Base-by-base conservation (phyloP, 2,329 filamentous ascomycete species). In the Tolypocladium tundrense region DNA sequence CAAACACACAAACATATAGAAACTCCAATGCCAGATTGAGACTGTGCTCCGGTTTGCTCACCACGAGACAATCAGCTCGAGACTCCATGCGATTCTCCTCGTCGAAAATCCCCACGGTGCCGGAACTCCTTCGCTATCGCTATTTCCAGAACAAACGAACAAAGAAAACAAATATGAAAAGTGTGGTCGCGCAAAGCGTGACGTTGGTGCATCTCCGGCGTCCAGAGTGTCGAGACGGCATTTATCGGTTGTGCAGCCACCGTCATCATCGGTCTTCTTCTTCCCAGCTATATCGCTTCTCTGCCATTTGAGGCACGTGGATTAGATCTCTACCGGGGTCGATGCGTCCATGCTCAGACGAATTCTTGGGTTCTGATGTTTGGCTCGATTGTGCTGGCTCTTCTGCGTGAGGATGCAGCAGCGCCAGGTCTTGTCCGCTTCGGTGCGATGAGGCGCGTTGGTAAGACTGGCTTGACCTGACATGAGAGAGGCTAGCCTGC, bases 201-300 rank as follows among this genome's bases (percentile, higher is more conserved):
- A 19, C 33, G 31, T 14, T 2, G 19, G 31, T 14, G 6, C 8
- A 14, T 13, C 4, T 27, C 48, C 19, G 19, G 31, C 19, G 33
- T 52, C 14, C 5, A 7, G 11, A 19, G 31, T 8, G 13, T 21
- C 6, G 19, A 35, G 33, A 14, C 19, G n/a, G 48, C 31, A 11
- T 9, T 52, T 6, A 14, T 35, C 31, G 39, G 39, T 40, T 40
- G 39, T 40, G 39, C 39, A 40, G 39, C 11, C 14, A 40, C 39
- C 39, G 39, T 40, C 39, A 8, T 40, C 14, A 40, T 19, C 1
- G 10, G 31, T 71, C 68, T 6, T 75, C 24, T 27, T 27, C 70
- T 62, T 81, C 79, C 78, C 79, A 82, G 60, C 79, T 81, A 57
- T 80, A 82, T 41, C 79, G 70, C 60, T 72, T 75, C 39, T 74